Base-by-base conservation (phyloP, 306 rosid species). In the Trifolium repens region DNA sequence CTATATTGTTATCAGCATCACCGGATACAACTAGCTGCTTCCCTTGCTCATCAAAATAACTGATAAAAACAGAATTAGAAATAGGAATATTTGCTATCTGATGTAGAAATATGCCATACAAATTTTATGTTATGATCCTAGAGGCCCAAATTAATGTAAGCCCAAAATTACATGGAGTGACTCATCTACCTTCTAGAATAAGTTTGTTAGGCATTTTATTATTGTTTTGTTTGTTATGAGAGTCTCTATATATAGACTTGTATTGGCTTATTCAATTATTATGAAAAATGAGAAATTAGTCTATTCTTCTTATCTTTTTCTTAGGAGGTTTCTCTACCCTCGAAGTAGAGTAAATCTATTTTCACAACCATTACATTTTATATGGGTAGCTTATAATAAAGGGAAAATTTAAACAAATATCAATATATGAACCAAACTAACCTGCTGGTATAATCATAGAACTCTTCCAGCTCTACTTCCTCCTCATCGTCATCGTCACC, bases 391-490 rank as follows among this genome's bases (percentile, higher is more conserved):
- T 74, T 2, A 42, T 13, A 17, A 17, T 17, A 52, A 46, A 52
- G 50, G 16, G 73, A n/a, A 17, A 58, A 59, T 49, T 46, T 57
- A 44, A 71, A 67, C 3, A 4, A 4, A 42, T 52, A 74, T 60
- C 30, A 47, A 49, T 27, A 49, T 27, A 57, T 67, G 55, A 70
- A 73, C 11, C 22, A 35, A 10, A 68, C 54, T 49, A 72, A 90
- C 99, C 98, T 96, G 93, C 92, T 85, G 79, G 91, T 90, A 71
- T 96, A 96, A 79, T 92, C 98, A 66, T 92, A 96, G 84, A 96
- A 96, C 16, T 96, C 99, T 71, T 96, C 99, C 79, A 96, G 78
- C 54, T 94, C 99, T 26, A 70, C 96, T 73, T 94, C 98, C 63
- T 92, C 99, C 0, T 92, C 96, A 0, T 86, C 96, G 9, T 85